Conservation (phyloP, 2,329 filamentous ascomycete genomes). For the Trichoderma sp. region DNA sequence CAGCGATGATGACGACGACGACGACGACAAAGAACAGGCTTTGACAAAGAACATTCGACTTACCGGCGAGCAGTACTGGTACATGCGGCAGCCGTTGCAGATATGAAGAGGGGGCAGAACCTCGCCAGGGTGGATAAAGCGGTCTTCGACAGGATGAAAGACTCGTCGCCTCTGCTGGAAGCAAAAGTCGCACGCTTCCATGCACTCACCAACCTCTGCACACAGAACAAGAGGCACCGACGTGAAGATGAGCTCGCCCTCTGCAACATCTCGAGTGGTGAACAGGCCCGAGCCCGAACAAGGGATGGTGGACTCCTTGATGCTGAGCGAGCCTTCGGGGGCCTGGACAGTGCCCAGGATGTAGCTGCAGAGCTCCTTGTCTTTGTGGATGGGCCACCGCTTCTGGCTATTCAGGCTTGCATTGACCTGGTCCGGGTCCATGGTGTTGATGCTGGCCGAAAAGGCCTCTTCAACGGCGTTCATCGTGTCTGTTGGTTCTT, state of each 20-base stretch:
- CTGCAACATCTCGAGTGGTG: background rate
- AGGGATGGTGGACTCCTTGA: background rate
- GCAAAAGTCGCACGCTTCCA: conserved; percentile 9
- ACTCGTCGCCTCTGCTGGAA: conserved; percentile 1
- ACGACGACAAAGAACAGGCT: background rate
- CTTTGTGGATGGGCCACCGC: background rate
- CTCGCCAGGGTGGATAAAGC: background rate
- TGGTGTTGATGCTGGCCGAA: background rate
- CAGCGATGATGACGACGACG: background rate
- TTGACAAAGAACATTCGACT: background rate
- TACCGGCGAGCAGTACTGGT: conserved; percentile 16
- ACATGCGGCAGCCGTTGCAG: conserved; percentile 7
- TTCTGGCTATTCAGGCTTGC: background rate
- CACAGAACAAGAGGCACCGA: conserved; percentile 10
- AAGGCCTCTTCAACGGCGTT: background rate
- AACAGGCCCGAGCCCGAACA: background rate
- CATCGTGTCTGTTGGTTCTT: background rate
- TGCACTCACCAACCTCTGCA: background rate
- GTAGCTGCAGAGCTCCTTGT: background rate
- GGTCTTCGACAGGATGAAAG: background rate
- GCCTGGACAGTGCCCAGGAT: conserved; percentile 5
- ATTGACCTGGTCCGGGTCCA: background rate
- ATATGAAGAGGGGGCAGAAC: background rate
- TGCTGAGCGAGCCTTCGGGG: background rate
- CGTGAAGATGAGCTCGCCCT: conserved; percentile 4